Conservation (phyloP, 495 filamentous ascomycete species). For the Trichoderma asperelloides region DNA sequence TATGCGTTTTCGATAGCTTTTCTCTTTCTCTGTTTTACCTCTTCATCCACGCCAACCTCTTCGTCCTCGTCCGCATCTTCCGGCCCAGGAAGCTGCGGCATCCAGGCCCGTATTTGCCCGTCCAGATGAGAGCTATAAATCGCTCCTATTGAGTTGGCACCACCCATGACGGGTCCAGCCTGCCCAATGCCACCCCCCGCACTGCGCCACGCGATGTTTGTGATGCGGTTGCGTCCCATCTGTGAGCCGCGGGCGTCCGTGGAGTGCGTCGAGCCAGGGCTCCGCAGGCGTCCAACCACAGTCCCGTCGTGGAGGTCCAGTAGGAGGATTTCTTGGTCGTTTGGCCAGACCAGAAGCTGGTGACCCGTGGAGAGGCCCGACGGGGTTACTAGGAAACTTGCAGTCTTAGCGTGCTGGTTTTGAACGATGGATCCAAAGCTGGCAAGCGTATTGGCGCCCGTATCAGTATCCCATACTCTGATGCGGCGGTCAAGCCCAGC, state of each 20-base stretch:
- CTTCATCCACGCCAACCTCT: constrained; percentile 24
- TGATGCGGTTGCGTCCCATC: constrained; percentile 46
- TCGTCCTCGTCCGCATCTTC: constrained; percentile 37
- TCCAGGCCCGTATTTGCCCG: constrained; percentile 50
- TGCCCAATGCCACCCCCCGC: constrained; percentile 32
- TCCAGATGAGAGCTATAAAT: constrained; percentile 50
- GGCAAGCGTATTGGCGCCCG: constrained; percentile 72
- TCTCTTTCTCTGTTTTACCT: constrained; percentile 35
- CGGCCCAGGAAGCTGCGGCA: constrained; percentile 39
- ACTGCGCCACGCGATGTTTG: constrained; percentile 62
- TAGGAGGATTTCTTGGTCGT: constrained; percentile 67
- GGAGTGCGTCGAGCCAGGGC: constrained; percentile 45
- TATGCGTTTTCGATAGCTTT: constrained; percentile 55
- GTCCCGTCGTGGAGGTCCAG: constrained; percentile 66
- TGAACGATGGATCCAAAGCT: constrained; percentile 74
- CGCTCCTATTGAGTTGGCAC: constrained; percentile 36
- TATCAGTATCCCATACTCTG: constrained; percentile 71
- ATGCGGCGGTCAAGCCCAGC: constrained; percentile 74
- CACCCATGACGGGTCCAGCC: constrained; percentile 34
- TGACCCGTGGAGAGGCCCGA: constrained; percentile 37
- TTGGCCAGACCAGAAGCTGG: constrained; percentile 65
- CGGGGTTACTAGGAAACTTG: constrained; percentile 54
- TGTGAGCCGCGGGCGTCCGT: constrained; percentile 28
- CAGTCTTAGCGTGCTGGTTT: constrained; percentile 56
- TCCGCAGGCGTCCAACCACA: constrained; percentile 58